Evolutionary conservation across 345 rosid genomes (phyloP).

Genomic region (Firmiana major): DNA sequence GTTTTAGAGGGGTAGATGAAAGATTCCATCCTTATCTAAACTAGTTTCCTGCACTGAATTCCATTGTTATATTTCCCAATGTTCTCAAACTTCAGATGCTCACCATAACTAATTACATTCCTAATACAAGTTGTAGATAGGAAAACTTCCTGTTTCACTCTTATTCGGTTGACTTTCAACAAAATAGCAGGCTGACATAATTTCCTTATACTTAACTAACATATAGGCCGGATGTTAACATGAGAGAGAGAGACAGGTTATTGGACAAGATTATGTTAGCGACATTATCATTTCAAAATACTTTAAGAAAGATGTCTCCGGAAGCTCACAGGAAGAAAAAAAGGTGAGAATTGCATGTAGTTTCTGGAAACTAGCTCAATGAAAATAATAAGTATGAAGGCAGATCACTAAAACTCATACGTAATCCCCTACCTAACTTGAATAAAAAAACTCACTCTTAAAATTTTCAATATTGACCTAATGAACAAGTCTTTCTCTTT

Average conservation of each 20-base stretch:
- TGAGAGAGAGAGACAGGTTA: not conserved
- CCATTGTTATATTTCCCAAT: not conserved
- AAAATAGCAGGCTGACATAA: not conserved
- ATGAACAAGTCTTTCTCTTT: not conserved
- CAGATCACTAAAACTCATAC: not conserved
- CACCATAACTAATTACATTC: not conserved
- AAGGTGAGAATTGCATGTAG: not conserved
- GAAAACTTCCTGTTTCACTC: not conserved
- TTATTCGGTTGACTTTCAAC: not conserved
- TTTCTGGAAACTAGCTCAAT: not conserved
- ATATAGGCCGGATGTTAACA: not conserved
- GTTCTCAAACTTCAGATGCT: not conserved
- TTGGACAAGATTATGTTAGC: not conserved
- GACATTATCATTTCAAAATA: not conserved
- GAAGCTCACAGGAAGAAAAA: not conserved
- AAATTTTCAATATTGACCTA: not conserved
- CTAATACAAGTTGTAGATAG: not conserved
- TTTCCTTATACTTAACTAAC: not conserved
- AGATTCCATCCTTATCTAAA: not conserved
- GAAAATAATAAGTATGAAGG: not conserved
- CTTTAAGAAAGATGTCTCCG: not conserved
- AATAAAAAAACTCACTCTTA: not conserved
- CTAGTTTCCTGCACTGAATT: not conserved
- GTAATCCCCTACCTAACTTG: not conserved
- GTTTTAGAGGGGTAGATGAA: not conserved